Base-by-base conservation (phyloP, 2,329 filamentous ascomycete genomes). In the Neopestalotiopsis rosae region DNA sequence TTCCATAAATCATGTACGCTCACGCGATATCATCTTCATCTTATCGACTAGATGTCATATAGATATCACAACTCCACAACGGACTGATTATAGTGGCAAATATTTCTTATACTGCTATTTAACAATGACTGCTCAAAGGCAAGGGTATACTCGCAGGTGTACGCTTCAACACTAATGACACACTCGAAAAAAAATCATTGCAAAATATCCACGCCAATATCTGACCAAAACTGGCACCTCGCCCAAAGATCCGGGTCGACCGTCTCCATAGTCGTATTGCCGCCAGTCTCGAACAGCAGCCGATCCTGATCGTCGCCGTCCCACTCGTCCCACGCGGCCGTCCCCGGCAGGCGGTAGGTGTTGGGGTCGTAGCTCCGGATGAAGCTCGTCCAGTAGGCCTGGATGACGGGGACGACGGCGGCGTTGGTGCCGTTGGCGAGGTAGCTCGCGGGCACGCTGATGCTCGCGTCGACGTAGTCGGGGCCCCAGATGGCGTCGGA, bases 301-400 rank as follows among this genome's bases (percentile, higher is more conserved):
- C 84, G 78, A 17, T 79, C 72, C 68, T 78, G 74, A 2, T 34
- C 67, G 34, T 64, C 67, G 13, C 68, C 61, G 30, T 67, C 68
- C 74, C 74, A 79, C 30, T 38, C 67, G 56, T 74, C 71, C 77
- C 77, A 79, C 1, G 14, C 38, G 9, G 76, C 74, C 6, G 76
- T 69, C 5, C 67, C 72, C 9, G 72, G 67, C 6, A 73, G 57
- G 4, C 72, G 71, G 65, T 76, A 70, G 65, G 52, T 69, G 17
- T 94, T 95, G 0, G 92, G 92, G 76, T 95, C 83, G 49, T 89
- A 84, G 0, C 83, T 84, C 32, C 87, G 81, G 70, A 95, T 89
- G 76, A 95, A 95, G 71, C 89, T 92, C 1, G 89, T 88, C 91
- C 91, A 94, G 78, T 94, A 95, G 0, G 84, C 86, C 74, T 93